Evolutionary conservation across 148 eudicot genomes (phyloP).

Genomic region (Rhododendron williamsianum): DNA sequence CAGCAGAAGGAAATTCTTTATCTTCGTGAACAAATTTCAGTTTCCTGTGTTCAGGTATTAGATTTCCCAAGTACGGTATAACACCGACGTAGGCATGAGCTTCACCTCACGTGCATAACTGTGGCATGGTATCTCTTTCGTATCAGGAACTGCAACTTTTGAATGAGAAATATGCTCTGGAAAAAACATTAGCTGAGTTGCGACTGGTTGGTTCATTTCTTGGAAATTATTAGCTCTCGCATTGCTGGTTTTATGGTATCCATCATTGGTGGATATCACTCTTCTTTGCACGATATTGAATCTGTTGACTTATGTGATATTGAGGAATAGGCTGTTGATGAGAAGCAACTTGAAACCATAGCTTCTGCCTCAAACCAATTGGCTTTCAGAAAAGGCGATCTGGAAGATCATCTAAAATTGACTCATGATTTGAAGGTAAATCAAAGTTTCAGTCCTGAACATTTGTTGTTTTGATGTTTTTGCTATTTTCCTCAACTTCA

Average conservation of each 20-base stretch:
- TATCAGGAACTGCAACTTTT: slow-evolving; percentile 71
- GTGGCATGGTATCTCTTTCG: slow-evolving; percentile 13
- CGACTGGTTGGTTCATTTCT: slow-evolving; percentile 59
- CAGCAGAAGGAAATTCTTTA: slow-evolving; percentile 56
- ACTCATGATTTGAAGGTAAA: slow-evolving; percentile 69
- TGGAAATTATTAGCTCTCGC: slow-evolving; percentile 13
- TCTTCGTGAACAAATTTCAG: slow-evolving; percentile 59
- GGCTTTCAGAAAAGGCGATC: slow-evolving; percentile 62
- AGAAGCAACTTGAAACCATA: slow-evolving; percentile 67
- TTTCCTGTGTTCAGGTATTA: slow-evolving; percentile 61
- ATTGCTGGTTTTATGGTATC: slow-evolving; percentile 6
- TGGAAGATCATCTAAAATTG: slow-evolving; percentile 66
- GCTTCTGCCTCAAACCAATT: slow-evolving; percentile 60
- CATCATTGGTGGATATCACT: slow-evolving; percentile 2
- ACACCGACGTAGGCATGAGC: not conserved
- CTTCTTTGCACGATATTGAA: not conserved
- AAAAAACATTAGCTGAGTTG: slow-evolving; percentile 67
- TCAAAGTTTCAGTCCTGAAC: not conserved
- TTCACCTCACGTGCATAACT: slow-evolving; percentile 8
- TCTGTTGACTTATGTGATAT: slow-evolving; percentile 9
- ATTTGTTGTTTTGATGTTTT: not conserved
- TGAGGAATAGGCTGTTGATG: slow-evolving; percentile 68
- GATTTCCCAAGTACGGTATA: slow-evolving; percentile 5
- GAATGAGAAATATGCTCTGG: slow-evolving; percentile 75
- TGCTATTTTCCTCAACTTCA: not conserved